A percentile compares a stretch with the other conserved stretches of the same genome.
Evolutionary conservation across 768 basidiomycete species (phyloP).

Genomic region (Tephrocybe rancida): DNA sequence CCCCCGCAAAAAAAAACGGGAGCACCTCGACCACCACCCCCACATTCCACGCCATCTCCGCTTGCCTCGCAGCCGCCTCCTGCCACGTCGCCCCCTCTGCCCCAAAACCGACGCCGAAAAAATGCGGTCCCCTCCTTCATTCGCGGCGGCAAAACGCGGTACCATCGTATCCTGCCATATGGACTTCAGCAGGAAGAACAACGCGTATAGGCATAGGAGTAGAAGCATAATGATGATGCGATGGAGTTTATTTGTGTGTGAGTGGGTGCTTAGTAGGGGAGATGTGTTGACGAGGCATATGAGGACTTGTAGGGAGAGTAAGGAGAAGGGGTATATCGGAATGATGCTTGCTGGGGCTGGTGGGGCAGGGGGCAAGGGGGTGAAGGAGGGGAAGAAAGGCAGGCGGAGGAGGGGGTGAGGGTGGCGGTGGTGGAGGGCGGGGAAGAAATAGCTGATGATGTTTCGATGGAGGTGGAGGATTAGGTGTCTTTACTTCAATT

Average conservation of each 20-base stretch:
- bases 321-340: neutral
- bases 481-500: too few species aligned
- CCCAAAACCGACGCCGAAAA: neutral
- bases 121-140: slow-evolving; percentile 16
- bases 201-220: slow-evolving; percentile 18
- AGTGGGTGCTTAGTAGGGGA: slow-evolving; percentile 6
- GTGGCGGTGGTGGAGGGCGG: neutral
- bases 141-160: slow-evolving; percentile 16
- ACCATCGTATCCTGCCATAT: slow-evolving; percentile 10
- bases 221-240: slow-evolving; percentile 18
- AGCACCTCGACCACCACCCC: slow-evolving; percentile 11
- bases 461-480: neutral
- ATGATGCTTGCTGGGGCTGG: neutral
- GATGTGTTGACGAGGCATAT: slow-evolving; percentile 13
- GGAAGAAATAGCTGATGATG: slow-evolving; percentile 3
- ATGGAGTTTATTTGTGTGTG: slow-evolving; percentile 18
- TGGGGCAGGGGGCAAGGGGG: neutral
- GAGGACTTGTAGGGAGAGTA: slow-evolving; percentile 12
- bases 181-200: slow-evolving; percentile 17
- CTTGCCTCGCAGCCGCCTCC: slow-evolving; percentile 7
- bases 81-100: neutral
- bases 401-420: neutral
- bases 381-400: neutral
- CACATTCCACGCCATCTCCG: slow-evolving; percentile 3
- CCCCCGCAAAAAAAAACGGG: slow-evolving; percentile 10